These are phyloP conservation scores for Mikania micrantha DNA, from an alignment of 129 eudicot species.

Conservation along the genomic window DNA sequence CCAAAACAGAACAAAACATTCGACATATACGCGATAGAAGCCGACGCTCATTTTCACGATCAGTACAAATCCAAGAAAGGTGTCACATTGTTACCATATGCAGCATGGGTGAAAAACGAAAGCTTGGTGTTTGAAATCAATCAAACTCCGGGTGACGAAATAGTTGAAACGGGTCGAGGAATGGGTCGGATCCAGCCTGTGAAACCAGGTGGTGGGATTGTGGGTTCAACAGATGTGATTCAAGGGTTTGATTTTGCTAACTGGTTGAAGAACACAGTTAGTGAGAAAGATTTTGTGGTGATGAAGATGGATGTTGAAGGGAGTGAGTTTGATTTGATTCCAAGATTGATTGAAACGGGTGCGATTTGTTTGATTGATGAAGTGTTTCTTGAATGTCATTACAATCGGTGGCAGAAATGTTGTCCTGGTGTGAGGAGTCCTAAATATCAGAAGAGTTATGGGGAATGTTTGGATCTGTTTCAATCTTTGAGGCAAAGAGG, in stretches of 20 bases:
- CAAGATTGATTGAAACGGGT: slow-evolving; percentile 73
- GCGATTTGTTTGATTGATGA: slow-evolving; percentile 95
- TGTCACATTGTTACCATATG: slow-evolving; percentile 70
- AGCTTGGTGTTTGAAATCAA: slow-evolving; percentile 72
- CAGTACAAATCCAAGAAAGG: slow-evolving; percentile 64
- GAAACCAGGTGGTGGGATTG: slow-evolving; percentile 41
- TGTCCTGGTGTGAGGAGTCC: slow-evolving; percentile 86
- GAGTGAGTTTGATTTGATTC: slow-evolving; percentile 86
- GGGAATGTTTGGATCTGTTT: slow-evolving; percentile 74
- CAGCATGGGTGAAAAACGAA: slow-evolving; percentile 94
- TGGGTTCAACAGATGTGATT: slow-evolving; percentile 58
- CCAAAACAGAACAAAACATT: slow-evolving; percentile 88
- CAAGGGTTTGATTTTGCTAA: slow-evolving; percentile 87
- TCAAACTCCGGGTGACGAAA: slow-evolving; percentile 59
- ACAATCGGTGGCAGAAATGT: slow-evolving; percentile 94
- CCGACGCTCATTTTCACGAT: slow-evolving; percentile 59
- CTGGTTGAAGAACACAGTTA: slow-evolving; percentile 67
- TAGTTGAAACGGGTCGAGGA: slow-evolving; percentile 65
- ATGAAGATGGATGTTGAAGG: slow-evolving; percentile 99
- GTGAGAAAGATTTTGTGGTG: slow-evolving; percentile 75
- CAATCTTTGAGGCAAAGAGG: slow-evolving; percentile 69
- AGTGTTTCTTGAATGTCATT: slow-evolving; percentile 90
- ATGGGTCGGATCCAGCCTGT: slow-evolving; percentile 91
- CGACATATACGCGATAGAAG: slow-evolving; percentile 78
- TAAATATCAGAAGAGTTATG: slow-evolving; percentile 70